Evolutionary conservation across 805 yeast genomes (phyloP).

Genomic region (Jamesozyma rosinii): DNA sequence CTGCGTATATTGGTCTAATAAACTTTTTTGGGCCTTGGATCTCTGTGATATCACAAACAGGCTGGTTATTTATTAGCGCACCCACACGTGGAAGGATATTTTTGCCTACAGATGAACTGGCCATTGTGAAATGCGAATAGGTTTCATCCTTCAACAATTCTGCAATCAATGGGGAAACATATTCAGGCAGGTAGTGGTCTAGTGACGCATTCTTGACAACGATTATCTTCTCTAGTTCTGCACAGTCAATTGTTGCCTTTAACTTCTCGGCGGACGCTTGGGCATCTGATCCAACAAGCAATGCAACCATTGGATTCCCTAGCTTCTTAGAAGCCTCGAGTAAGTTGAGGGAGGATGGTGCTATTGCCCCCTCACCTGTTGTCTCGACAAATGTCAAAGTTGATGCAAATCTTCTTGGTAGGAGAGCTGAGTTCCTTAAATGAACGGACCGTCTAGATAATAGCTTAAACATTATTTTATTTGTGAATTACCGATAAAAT

Average conservation of each 20-base stretch:
- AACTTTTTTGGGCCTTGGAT: conserved; percentile 63
- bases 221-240: conserved; percentile 40
- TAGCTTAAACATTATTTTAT: conserved; percentile 3
- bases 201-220: conserved; percentile 49
- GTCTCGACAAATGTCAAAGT: conserved; percentile 75
- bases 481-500: not conserved
- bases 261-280: conserved; percentile 38
- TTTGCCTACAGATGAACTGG: conserved; percentile 85
- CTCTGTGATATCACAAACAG: conserved; percentile 70
- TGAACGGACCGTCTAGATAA: not conserved
- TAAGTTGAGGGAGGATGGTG: conserved; percentile 63
- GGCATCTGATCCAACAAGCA: conserved; percentile 60
- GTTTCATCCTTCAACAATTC: conserved; percentile 27
- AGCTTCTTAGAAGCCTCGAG: conserved; percentile 69
- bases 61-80: conserved; percentile 78
- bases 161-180: conserved; percentile 58
- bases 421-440: not conserved
- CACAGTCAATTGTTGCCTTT: conserved; percentile 10
- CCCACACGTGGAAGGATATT: conserved; percentile 79
- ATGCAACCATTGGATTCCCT: conserved; percentile 72
- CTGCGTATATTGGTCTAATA: conserved; percentile 91
- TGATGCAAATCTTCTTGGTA: conserved; percentile 30
- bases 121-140: conserved; percentile 60
- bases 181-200: conserved; percentile 72
- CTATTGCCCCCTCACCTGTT: conserved; percentile 39